Conservation (phyloP, 106 monocot species). For the Iris macrosiphon region DNA sequence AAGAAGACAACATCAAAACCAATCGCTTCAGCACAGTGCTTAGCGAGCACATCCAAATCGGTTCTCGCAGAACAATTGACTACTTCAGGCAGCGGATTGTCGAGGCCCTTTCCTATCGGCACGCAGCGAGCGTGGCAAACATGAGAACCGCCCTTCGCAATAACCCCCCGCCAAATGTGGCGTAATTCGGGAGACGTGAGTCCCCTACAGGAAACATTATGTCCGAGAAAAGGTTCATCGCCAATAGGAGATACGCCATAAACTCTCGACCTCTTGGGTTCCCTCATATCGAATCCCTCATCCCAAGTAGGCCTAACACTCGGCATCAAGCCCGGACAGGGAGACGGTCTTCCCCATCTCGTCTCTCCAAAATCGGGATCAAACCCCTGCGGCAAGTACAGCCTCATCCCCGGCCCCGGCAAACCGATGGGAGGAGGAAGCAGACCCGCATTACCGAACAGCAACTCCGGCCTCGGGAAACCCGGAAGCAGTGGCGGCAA, state of each 20-base stretch:
- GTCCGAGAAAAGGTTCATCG: constrained; percentile 19
- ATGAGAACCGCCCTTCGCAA: constrained; percentile 85
- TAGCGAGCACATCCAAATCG: constrained; percentile 80
- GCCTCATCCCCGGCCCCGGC: constrained; percentile 19
- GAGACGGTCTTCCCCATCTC: constrained; percentile 49
- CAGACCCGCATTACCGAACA: no score
- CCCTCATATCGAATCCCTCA: constrained; percentile 50
- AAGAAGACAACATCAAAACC: constrained; percentile 95
- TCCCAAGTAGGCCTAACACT: constrained; percentile 43
- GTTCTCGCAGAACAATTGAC: constrained; percentile 93
- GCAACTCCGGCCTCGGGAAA: constrained; percentile 29
- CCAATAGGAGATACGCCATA: constrained; percentile 21
- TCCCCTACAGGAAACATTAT: constrained; percentile 12
- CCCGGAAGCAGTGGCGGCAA: constrained; percentile 25
- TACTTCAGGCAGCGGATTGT: constrained; percentile 74
- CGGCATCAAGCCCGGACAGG: constrained; percentile 15
- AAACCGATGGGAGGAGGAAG: constrained; percentile 31
- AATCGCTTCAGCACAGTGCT: constrained; percentile 67
- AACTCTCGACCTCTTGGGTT: constrained; percentile 68
- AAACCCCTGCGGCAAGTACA: constrained; percentile 23
- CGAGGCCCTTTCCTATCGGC: constrained; percentile 69
- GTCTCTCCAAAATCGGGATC: no score
- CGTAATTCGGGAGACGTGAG: constrained; percentile 24
- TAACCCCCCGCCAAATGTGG: constrained; percentile 75
- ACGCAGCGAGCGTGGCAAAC: constrained; percentile 93